A percentile compares a stretch with the other conserved stretches of the same genome.
These are phyloP conservation scores for Inga laurina DNA, from an alignment of 306 rosid species.

Conservation along the genomic window DNA sequence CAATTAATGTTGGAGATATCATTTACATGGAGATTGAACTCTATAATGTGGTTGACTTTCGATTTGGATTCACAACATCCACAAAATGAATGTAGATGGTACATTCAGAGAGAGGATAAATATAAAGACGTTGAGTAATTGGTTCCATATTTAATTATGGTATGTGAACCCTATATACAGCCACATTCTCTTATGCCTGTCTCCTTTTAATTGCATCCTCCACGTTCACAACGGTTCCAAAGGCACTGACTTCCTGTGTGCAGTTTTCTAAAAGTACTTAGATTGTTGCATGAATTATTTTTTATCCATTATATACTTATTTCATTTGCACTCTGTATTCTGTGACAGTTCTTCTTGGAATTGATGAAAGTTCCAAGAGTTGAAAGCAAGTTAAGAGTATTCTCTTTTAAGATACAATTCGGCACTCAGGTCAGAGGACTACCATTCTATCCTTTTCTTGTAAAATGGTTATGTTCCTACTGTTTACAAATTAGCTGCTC, in stretches of 20 bases:
- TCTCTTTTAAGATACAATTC: slow-evolving; percentile 89
- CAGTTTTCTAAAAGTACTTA: slow-evolving; percentile 19
- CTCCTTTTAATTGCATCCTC: not conserved
- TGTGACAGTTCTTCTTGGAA: slow-evolving; percentile 78
- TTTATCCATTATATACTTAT: slow-evolving; percentile 28
- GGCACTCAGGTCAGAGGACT: slow-evolving; percentile 65
- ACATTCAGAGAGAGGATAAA: not conserved
- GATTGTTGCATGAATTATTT: not conserved
- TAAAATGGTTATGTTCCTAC: slow-evolving; percentile 21
- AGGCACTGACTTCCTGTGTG: not conserved
- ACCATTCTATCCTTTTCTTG: slow-evolving; percentile 27
- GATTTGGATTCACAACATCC: not conserved
- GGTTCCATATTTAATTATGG: not conserved
- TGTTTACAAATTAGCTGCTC: slow-evolving; percentile 30
- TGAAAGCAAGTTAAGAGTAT: slow-evolving; percentile 88
- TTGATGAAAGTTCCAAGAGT: slow-evolving; percentile 94
- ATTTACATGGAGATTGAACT: slow-evolving; percentile 21
- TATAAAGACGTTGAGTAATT: not conserved
- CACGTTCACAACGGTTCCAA: not conserved
- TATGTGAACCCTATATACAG: not conserved
- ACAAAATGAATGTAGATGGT: not conserved
- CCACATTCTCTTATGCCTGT: not conserved
- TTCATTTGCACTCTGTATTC: slow-evolving; percentile 35
- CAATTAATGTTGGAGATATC: slow-evolving; percentile 15
- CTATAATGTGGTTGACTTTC: not conserved